Evolutionary conservation across 78 protist genomes (phyloP).

Genomic region (Emiliania huxleyi): DNA sequence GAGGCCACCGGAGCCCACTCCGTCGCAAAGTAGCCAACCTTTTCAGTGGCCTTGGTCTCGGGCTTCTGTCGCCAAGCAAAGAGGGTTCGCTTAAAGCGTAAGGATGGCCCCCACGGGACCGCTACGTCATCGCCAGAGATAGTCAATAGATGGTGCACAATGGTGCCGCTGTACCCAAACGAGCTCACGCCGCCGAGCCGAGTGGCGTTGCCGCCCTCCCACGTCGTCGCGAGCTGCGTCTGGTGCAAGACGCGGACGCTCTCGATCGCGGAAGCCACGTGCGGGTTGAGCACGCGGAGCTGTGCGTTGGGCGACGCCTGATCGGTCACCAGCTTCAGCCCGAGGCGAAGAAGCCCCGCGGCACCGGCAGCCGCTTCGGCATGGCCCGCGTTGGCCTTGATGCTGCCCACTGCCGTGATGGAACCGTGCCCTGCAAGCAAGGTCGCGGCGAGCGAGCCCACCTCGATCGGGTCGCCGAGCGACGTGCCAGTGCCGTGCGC

Average conservation of each 20-base stretch:
- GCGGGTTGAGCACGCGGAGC: neutral
- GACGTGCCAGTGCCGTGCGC: slow-evolving; percentile 85
- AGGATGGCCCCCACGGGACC: neutral
- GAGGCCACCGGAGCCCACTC: no score
- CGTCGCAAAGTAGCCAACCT: no score
- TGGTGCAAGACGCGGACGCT: neutral
- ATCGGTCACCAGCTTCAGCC: neutral
- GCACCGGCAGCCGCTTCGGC: slow-evolving; percentile 51
- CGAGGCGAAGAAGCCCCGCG: neutral
- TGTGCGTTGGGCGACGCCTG: neutral
- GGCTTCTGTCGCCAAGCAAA: neutral
- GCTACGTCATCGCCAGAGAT: neutral
- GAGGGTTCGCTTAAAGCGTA: neutral
- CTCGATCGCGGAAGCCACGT: neutral
- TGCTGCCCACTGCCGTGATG: slow-evolving; percentile 50
- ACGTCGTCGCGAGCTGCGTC: neutral
- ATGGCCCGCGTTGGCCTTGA: slow-evolving; percentile 78
- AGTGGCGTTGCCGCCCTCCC: neutral
- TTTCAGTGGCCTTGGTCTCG: no score
- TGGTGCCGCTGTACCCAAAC: neutral
- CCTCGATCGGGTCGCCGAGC: slow-evolving; percentile 71
- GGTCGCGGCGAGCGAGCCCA: neutral
- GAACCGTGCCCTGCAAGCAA: neutral
- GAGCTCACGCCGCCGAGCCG: neutral
- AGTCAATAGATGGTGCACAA: neutral